phyloP scores from a whole-genome alignment of 495 filamentous ascomycete genomes.

The Penicillium argentinense region DNA sequence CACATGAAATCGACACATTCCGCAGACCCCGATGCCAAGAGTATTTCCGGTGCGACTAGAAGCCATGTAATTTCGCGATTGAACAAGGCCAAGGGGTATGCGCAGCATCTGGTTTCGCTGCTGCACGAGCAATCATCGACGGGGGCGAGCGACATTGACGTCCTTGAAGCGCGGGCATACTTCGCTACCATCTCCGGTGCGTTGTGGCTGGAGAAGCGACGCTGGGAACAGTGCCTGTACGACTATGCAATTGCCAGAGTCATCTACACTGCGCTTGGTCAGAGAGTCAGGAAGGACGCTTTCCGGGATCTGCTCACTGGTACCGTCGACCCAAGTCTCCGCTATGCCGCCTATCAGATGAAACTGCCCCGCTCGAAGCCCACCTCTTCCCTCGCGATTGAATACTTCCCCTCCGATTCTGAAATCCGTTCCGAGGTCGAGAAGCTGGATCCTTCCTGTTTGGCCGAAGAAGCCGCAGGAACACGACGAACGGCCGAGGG shows the following conservation, averaged over 20 bases:
- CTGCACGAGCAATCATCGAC: constrained; percentile 58
- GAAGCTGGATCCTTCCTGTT: constrained; percentile 65
- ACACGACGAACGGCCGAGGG: constrained; percentile 52
- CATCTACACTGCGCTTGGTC: constrained; percentile 76
- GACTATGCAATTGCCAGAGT: constrained; percentile 75
- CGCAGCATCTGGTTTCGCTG: constrained; percentile 64
- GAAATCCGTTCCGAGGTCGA: constrained; percentile 65
- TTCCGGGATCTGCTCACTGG: constrained; percentile 82
- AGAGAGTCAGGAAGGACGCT: constrained; percentile 63
- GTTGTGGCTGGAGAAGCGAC: constrained; percentile 79
- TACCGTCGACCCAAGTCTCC: constrained; percentile 89
- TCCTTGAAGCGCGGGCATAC: constrained; percentile 88
- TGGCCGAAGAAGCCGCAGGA: constrained; percentile 63
- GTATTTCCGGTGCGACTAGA: constrained; percentile 73
- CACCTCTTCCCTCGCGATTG: constrained; percentile 71
- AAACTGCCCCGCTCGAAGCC: constrained; percentile 81
- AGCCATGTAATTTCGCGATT: constrained; percentile 87
- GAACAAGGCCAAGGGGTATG: constrained; percentile 71
- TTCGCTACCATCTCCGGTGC: constrained; percentile 70
- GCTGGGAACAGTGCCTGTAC: constrained; percentile 76
- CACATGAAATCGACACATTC: constrained; percentile 83
- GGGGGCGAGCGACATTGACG: constrained; percentile 65
- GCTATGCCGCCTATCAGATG: constrained; percentile 90
- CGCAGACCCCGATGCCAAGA: constrained; percentile 66
- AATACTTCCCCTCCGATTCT: constrained; percentile 65